Conservation (phyloP, 192 early-diverging fungal genomes). For the Cetraspora pellucida region DNA sequence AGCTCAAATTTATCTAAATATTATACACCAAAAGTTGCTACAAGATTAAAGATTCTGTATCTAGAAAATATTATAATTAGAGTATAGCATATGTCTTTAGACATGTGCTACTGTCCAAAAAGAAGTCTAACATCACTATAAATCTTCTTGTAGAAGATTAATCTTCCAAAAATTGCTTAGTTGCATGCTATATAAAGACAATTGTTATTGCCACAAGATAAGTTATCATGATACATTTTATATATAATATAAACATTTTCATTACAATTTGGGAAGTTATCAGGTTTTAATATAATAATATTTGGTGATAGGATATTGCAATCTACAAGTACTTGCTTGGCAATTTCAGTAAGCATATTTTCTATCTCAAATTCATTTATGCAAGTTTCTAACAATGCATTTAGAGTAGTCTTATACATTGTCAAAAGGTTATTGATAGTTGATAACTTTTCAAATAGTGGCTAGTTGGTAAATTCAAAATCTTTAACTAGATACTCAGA, state of each 20-base stretch:
- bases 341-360: too few relatives aligned
- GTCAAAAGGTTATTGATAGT: background rate
- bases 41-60: conserved; percentile 14
- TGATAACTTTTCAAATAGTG: background rate
- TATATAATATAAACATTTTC: too few relatives aligned
- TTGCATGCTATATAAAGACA: background rate
- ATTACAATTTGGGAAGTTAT: too few relatives aligned
- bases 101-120: conserved; percentile 12
- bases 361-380: too few relatives aligned
- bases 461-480: too few relatives aligned
- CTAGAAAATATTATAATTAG: conserved; percentile 12
- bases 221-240: too few relatives aligned
- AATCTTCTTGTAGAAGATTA: background rate
- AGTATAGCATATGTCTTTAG: background rate
- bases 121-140: background rate
- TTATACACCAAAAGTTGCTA: background rate
- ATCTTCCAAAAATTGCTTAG: conserved; percentile 7
- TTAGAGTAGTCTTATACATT: too few relatives aligned
- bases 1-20: conserved; percentile 20
- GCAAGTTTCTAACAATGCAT: too few relatives aligned
- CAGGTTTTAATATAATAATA: too few relatives aligned
- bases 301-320: too few relatives aligned
- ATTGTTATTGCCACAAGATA: background rate
- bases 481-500: background rate
- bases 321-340: too few relatives aligned